These are phyloP conservation scores for Apiospora pterosperma DNA, from an alignment of 2,329 filamentous ascomycete genomes.

Conservation along the genomic window DNA sequence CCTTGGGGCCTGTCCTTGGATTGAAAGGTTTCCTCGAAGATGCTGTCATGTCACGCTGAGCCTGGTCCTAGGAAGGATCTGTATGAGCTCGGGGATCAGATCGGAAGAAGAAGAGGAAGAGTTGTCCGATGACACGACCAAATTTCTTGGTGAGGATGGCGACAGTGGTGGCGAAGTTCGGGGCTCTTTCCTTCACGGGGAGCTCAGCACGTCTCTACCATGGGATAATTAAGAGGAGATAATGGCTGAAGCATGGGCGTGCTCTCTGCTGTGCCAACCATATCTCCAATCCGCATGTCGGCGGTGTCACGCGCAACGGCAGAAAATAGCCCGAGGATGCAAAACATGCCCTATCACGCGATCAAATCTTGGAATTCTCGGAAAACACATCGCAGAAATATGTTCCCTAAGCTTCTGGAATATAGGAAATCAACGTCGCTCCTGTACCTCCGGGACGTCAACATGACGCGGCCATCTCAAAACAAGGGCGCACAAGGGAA, in stretches of 20 bases:
- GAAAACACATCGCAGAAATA: no score
- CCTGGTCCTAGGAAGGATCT: neutral
- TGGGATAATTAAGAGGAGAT: neutral
- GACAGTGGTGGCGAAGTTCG: neutral
- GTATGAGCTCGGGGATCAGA: neutral
- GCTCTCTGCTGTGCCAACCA: neutral
- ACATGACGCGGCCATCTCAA: neutral
- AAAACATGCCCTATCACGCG: neutral
- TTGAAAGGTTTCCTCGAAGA: neutral
- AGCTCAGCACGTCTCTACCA: neutral
- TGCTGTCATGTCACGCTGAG: neutral
- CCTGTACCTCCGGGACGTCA: neutral
- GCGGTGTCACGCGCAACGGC: neutral
- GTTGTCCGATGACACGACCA: neutral
- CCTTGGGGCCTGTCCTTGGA: neutral
- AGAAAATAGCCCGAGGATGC: neutral
- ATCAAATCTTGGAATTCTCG: no score
- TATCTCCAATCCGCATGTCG: neutral
- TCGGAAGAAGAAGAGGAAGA: no score
- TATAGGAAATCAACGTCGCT: neutral
- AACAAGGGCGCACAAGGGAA: neutral
- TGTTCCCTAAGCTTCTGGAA: neutral
- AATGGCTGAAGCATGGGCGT: neutral
- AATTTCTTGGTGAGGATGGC: neutral
- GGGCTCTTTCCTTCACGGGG: neutral